phyloP scores from a whole-genome alignment of 805 yeast species.

The Metschnikowia hibisci region DNA sequence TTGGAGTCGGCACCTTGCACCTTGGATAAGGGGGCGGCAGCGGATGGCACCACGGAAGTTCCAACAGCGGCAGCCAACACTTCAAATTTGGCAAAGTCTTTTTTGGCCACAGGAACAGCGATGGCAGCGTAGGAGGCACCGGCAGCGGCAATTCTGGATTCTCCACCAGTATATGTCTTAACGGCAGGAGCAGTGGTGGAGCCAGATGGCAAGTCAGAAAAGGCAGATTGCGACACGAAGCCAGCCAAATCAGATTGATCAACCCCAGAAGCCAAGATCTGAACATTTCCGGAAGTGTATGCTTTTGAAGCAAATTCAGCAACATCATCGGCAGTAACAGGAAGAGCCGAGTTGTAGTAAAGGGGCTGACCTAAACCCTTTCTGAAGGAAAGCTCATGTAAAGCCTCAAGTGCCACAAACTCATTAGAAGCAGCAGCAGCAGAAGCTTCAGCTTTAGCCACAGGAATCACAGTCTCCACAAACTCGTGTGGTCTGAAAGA shows the following conservation, averaged over 20 bases:
- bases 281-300: conserved; percentile 67
- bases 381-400: conserved; percentile 81
- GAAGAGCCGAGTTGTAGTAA: conserved; percentile 62
- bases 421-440: conserved; percentile 49
- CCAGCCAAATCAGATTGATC: conserved; percentile 62
- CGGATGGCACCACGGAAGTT: conserved; percentile 53
- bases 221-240: conserved; percentile 64
- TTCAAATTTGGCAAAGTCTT: conserved; percentile 63
- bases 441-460: conserved; percentile 61
- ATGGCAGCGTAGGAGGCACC: conserved; percentile 72
- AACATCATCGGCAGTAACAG: conserved; percentile 58
- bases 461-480: conserved; percentile 76
- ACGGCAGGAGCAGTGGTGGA: conserved; percentile 41
- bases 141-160: conserved; percentile 59
- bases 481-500: conserved; percentile 81
- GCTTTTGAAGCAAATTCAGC: conserved; percentile 60
- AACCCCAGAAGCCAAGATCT: conserved; percentile 71
- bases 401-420: conserved; percentile 67
- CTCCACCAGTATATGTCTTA: conserved; percentile 52
- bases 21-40: conserved; percentile 46
- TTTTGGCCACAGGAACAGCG: conserved; percentile 70
- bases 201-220: conserved; percentile 62
- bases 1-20: conserved; percentile 48
- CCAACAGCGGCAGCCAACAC: conserved; percentile 68
- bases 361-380: conserved; percentile 83